These are phyloP conservation scores for Blastomyces parvus DNA, from an alignment of 2,329 filamentous ascomycete genomes.

Conservation along the genomic window DNA sequence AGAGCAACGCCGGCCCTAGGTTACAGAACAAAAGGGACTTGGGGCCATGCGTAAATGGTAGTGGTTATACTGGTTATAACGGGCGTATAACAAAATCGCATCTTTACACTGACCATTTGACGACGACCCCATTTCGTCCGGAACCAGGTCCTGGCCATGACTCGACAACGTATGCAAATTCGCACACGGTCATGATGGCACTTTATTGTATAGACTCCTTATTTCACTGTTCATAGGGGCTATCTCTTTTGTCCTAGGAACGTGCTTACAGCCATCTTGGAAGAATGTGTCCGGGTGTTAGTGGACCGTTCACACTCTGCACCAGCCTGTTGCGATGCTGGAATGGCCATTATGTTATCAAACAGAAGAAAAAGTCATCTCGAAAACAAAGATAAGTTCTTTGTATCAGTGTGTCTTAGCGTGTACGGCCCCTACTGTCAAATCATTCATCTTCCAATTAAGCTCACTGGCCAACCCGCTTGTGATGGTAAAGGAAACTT, in stretches of 20 bases:
- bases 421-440: neutral
- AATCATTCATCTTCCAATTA: neutral
- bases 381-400: neutral
- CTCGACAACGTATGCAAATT: no score
- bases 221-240: no score
- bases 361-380: neutral
- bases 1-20: neutral
- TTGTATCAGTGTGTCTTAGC: neutral
- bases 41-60: neutral
- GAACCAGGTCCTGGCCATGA: no score
- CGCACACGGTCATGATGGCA: no score
- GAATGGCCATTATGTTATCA: neutral
- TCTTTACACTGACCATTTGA: no score
- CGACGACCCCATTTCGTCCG: no score
- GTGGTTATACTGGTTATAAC: neutral
- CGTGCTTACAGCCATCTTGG: no score
- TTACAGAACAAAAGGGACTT: neutral
- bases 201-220: no score
- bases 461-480: neutral
- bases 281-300: no score
- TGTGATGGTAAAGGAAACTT: neutral
- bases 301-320: no score
- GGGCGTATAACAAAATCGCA: no score
- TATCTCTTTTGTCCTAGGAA: no score
- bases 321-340: neutral